These are phyloP conservation scores for Darksidea phi DNA, from an alignment of 495 filamentous ascomycete species.

Conservation along the genomic window DNA sequence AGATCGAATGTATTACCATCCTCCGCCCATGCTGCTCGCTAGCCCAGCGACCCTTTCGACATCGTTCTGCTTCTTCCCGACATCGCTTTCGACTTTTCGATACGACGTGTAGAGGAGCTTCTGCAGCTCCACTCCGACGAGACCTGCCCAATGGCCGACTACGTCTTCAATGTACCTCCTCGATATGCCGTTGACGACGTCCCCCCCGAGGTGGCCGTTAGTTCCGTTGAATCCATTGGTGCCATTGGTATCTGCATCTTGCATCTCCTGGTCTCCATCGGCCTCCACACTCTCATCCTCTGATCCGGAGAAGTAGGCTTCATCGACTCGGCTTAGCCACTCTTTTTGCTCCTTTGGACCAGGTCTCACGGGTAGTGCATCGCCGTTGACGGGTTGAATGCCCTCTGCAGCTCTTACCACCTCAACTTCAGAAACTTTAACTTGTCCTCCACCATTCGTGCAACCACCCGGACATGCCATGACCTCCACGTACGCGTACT, in stretches of 20 bases:
- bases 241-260: slow-evolving; percentile 13
- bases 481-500: slow-evolving; percentile 91
- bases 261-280: slow-evolving; percentile 26
- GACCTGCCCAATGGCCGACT: slow-evolving; percentile 68
- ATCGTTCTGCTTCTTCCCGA: slow-evolving; percentile 71
- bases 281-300: slow-evolving; percentile 40
- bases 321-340: slow-evolving; percentile 84
- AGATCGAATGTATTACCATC: slow-evolving; percentile 60
- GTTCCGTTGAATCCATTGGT: slow-evolving; percentile 8
- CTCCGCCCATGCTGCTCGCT: slow-evolving; percentile 88
- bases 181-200: slow-evolving; percentile 55
- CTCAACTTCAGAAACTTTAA: slow-evolving; percentile 76
- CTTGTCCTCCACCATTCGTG: slow-evolving; percentile 94
- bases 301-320: slow-evolving; percentile 85
- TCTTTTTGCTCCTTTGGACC: slow-evolving; percentile 74
- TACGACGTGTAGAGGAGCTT: slow-evolving; percentile 82
- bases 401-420: slow-evolving; percentile 36
- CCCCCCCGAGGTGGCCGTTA: slow-evolving; percentile 17
- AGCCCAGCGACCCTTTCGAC: slow-evolving; percentile 84
- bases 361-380: slow-evolving; percentile 50
- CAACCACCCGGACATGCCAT: slow-evolving; percentile 99
- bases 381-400: slow-evolving; percentile 36
- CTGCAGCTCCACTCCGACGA: slow-evolving; percentile 66
- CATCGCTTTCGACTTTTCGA: slow-evolving; percentile 88
- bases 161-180: slow-evolving; percentile 52